Base-by-base conservation (phyloP, 352 stramenopile species). In the Globisporangium radiosum region DNA sequence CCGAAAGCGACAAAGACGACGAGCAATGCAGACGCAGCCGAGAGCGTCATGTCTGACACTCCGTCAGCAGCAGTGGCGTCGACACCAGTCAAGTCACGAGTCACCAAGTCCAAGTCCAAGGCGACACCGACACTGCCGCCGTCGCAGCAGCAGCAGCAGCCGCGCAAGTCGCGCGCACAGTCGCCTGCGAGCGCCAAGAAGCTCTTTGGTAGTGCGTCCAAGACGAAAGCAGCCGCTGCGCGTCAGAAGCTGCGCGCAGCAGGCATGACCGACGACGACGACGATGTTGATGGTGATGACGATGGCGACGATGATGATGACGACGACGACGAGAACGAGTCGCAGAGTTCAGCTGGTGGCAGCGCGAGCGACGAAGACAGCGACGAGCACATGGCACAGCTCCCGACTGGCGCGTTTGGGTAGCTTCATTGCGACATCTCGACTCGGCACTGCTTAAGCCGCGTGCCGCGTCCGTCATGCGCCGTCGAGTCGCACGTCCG, bases 361-460 rank as follows among this genome's bases (percentile, higher is more conserved):
- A 82, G 71, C 50, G 65, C 63, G 4, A 79, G 69, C 45, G 76
- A 86, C 33, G 76, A 87, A 65, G 77, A 88, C 60, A 79, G 75
- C 55, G 77, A 88, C 52, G 75, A 84, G 44, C 69, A 78, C 56
- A 78, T 87, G 70, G 76, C 76, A 33, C 68, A 87, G 52, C 65
- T 88, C 25, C 77, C 77, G 5, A 85, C 72, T 10, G 77, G 77
- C 11, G 77, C 77, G 0, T 88, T 88, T 48, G 77, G 77, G 15
- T 88, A 73, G 54, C 4, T 4, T 44, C 11, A 44, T 44, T 44
- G 7, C 40, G 3, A 44, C 40, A 44, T 44, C 40, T 60, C 19
- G 25, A 10, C 6, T 54, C 45, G 15, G 4, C 14, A 25, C 19
- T 50, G 25, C 25, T 33, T 33, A 33, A 33, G 25, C 25, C 25